Evolutionary conservation across 352 stramenopile genomes (phyloP).

Genomic region (Globisporangium cederbergense): DNA sequence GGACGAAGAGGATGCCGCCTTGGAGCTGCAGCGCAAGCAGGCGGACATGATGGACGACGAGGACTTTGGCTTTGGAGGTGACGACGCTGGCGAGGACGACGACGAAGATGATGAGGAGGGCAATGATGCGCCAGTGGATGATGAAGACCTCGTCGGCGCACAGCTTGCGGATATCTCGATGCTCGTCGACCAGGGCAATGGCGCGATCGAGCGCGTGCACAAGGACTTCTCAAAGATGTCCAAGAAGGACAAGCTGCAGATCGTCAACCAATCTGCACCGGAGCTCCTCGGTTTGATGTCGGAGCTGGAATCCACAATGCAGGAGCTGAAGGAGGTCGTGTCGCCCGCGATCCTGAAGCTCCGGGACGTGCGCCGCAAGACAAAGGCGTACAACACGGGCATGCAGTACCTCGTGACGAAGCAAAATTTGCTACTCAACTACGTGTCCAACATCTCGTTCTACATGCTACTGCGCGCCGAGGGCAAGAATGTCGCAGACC

Average conservation of each 20-base stretch:
- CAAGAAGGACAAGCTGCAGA: constrained; percentile 85
- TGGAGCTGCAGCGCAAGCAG: constrained; percentile 85
- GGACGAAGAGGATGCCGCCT: constrained; percentile 79
- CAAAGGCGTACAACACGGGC: constrained; percentile 50
- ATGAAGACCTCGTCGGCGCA: constrained; percentile 65
- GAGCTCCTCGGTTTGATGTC: constrained; percentile 70
- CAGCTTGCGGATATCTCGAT: constrained; percentile 76
- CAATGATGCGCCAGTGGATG: constrained; percentile 31
- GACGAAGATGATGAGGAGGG: constrained; percentile 33
- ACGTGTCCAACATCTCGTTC: constrained; percentile 84
- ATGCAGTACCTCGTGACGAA: constrained; percentile 77
- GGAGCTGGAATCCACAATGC: constrained; percentile 66
- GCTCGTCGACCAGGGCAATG: constrained; percentile 46
- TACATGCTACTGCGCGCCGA: constrained; percentile 79
- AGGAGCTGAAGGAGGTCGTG: constrained; percentile 60
- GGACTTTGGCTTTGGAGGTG: constrained; percentile 68
- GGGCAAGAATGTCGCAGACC: constrained; percentile 74
- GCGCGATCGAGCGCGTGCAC: constrained; percentile 63
- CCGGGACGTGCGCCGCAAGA: constrained; percentile 56
- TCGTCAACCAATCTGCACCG: constrained; percentile 78
- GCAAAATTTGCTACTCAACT: constrained; percentile 83
- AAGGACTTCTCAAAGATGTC: constrained; percentile 85
- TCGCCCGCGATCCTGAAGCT: constrained; percentile 71
- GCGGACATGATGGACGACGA: constrained; percentile 83
- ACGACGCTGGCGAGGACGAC: constrained; percentile 34